Base-by-base conservation (phyloP, 106 monocot genomes). In the Dactylorhiza incarnata region DNA sequence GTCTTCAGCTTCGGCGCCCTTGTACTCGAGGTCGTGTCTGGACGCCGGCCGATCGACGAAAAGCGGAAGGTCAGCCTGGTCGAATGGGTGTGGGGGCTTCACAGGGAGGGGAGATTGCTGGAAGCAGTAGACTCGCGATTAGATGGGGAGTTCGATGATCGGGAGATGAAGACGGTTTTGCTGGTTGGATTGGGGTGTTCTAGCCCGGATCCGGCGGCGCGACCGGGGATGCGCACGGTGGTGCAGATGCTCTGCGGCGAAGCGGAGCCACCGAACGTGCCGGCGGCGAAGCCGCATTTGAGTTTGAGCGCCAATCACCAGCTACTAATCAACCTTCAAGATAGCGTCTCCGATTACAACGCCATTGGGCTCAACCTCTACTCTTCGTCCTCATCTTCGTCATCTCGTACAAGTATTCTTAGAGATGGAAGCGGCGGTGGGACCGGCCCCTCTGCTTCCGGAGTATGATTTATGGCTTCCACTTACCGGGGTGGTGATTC, bases 1-100 rank as follows among this genome's bases (percentile, higher is more conserved):
- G 93, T 89, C 17, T 97, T 93, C 84, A 93, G 93, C 84, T 97
- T 93, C 74, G 96, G 96, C n/a, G 93, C 87, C 13, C 74, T 97
- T 2, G 89, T 86, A 1, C 82, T 97, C 4, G 96, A 97, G 78
- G 96, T 97, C 6, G 84, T 76, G 0, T 87, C 83, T 72, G 96
- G 93, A 49, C 81, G 93, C 13, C 73, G 96, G 43, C 93, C 93
- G 2, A 97, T 93, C 46, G 89, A 83, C 25, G 83, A 71, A 74
- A 48, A 45, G 44, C 50, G 69, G 73, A 16, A 71, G 6, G 76
- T 81, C 49, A 97, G 91, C 58, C 62, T 97, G 79, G 93, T 93
- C 9, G 91, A 93, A 46, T 97, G 96, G 93, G 96, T 93, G 6
- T 97, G 96, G 96, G 78, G 80, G 5, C 70, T 97, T 61, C 86